Evolutionary conservation across 352 stramenopile species (phyloP), one percentile per base, ranked within the genome.

Genomic region (Pythium apleroticum): DNA sequence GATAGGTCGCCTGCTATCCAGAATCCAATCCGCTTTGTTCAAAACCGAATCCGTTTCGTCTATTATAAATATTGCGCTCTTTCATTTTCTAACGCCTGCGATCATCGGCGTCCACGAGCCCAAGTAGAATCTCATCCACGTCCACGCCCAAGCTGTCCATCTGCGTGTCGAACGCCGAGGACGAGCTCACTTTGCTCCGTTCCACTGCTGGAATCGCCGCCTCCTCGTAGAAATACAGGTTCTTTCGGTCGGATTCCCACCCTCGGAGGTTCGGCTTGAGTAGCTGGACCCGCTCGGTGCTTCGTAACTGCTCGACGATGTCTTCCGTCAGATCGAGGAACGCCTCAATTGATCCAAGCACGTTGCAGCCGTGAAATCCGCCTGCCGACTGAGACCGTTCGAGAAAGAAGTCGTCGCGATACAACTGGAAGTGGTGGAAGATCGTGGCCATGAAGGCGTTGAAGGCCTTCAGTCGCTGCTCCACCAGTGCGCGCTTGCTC

Each of bases 231-330:
- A 72, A 74, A 63, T 72, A 74, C 37, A 77, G 37, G 45, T 74
- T 77, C 28, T 72, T 73, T 7, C 66, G 66, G 59, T 77, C 66
- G 31, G 58, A 72, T 17, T 72, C 62, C 70, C 70, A 77, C 7
- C 70, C 70, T 0, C 45, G 45, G 15, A 77, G 56, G 33, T 70
- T 77, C 52, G 74, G 55, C 35, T 66, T 57, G 49, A 71, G 62
- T 22, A 63, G 52, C 41, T 57, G 57, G 11, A 48, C 31, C n/a
- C 41, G 48, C 20, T 63, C 58, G 3, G 57, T 66, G 5, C 25
- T 31, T 33, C 45, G 52, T n/a, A 73, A 48, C 19, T 61, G 57
- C 8, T 65, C 49, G 1, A 65, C 49, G 4, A 77, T 60, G 19
- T 73, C 57, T 15, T 69, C 61, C n/a, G 57, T 60, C 24, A 77